Conservation (phyloP, 352 stramenopile species). For the Globisporangium orthogonon region DNA sequence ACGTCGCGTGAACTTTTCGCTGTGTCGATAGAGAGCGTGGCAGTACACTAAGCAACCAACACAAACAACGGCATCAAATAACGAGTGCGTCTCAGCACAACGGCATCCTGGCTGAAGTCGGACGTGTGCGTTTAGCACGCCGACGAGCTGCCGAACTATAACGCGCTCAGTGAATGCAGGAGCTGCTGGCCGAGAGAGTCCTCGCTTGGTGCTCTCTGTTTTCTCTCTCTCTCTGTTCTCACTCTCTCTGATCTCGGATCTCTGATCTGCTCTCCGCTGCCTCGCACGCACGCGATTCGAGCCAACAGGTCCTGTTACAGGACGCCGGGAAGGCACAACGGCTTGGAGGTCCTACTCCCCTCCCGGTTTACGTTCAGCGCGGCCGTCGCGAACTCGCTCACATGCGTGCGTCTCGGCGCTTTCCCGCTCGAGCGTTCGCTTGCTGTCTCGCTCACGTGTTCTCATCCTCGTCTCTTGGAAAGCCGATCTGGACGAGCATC, state of each 20-base stretch:
- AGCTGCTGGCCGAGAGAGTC: too few relatives aligned
- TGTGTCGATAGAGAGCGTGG: not conserved
- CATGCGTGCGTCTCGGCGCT: not conserved
- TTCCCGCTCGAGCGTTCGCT: too few relatives aligned
- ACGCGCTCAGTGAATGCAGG: too few relatives aligned
- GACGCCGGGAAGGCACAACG: not conserved
- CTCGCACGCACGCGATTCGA: not conserved
- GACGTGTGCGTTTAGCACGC: not conserved
- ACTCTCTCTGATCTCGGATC: not conserved
- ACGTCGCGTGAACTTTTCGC: not conserved
- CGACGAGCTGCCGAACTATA: not conserved
- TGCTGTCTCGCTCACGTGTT: not conserved
- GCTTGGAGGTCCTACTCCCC: not conserved
- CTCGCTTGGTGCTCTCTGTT: too few relatives aligned
- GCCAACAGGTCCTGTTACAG: too few relatives aligned
- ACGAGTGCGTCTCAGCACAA: too few relatives aligned
- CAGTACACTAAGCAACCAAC: too few relatives aligned
- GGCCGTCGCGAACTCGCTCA: not conserved
- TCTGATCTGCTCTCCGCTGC: too few relatives aligned
- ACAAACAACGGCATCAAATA: too few relatives aligned
- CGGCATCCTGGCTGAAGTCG: not conserved
- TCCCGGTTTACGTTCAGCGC: not conserved
- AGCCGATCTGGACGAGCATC: not conserved
- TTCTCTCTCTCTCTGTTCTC: too few relatives aligned
- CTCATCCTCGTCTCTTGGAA: slow-evolving; percentile 1